Conservation (phyloP, 2,329 filamentous ascomycete genomes). For the Scorias spongiosa region DNA sequence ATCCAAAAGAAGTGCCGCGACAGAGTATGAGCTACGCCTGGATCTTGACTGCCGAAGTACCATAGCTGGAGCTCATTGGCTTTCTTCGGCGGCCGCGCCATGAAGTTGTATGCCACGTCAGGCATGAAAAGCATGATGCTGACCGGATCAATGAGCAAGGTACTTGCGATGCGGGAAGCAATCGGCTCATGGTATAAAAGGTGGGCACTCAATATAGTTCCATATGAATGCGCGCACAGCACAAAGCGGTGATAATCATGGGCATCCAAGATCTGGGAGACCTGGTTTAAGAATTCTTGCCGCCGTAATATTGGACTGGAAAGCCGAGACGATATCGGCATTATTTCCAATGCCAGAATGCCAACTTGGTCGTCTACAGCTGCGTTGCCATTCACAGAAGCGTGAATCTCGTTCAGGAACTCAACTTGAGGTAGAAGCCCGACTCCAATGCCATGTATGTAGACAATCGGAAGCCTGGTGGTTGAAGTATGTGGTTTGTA, state of each 20-base stretch:
- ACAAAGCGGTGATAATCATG: slow-evolving; percentile 46
- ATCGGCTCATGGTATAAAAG: slow-evolving; percentile 38
- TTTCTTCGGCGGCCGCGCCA: slow-evolving; percentile 25
- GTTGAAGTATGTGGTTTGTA: slow-evolving; percentile 46
- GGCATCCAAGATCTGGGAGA: slow-evolving; percentile 40
- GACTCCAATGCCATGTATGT: slow-evolving; percentile 57
- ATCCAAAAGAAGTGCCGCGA: slow-evolving; percentile 57
- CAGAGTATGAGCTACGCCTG: slow-evolving; percentile 49
- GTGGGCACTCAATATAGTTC: slow-evolving; percentile 47
- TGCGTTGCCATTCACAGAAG: slow-evolving; percentile 9
- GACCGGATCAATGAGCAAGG: slow-evolving; percentile 47
- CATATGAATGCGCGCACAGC: slow-evolving; percentile 46
- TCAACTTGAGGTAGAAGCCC: slow-evolving; percentile 47
- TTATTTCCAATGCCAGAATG: slow-evolving; percentile 49
- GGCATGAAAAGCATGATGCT: slow-evolving; percentile 53
- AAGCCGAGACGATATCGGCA: slow-evolving; percentile 49
- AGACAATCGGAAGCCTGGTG: slow-evolving; percentile 44
- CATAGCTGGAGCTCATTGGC: slow-evolving; percentile 58
- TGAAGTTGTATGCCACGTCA: slow-evolving; percentile 59
- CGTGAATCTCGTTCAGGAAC: slow-evolving; percentile 40
- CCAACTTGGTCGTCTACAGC: slow-evolving; percentile 36
- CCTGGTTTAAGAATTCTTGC: slow-evolving; percentile 39
- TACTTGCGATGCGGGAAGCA: slow-evolving; percentile 30
- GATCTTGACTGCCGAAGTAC: slow-evolving; percentile 55
- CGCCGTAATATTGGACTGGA: slow-evolving; percentile 38